Evolutionary conservation across 768 basidiomycete genomes (phyloP).

Genomic region (Boletus reticuloceps): DNA sequence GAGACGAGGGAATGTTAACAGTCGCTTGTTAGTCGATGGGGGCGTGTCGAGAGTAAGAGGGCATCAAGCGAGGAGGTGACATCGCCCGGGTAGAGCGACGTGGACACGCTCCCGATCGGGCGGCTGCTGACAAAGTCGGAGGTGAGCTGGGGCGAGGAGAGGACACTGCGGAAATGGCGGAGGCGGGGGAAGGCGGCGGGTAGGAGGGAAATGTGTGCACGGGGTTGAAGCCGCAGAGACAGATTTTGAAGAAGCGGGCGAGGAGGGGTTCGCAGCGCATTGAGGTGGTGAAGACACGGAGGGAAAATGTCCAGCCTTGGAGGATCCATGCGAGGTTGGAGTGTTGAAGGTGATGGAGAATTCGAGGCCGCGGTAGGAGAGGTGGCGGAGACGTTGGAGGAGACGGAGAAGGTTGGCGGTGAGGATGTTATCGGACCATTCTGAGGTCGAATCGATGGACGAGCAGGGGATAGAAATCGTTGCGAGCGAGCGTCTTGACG

Average conservation of each 20-base stretch:
- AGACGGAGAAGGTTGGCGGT: constrained; percentile 50
- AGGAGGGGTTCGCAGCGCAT: constrained; percentile 50
- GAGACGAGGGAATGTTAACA: constrained; percentile 87
- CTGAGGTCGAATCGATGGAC: constrained; percentile 49
- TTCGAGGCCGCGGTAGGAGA: constrained; percentile 49
- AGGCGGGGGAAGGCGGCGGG: constrained; percentile 47
- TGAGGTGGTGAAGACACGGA: constrained; percentile 52
- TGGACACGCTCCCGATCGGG: constrained; percentile 47
- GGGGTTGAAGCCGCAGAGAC: constrained; percentile 51
- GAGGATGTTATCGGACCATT: constrained; percentile 37
- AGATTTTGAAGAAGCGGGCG: constrained; percentile 52
- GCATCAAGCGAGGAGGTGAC: constrained; percentile 43
- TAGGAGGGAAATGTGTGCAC: constrained; percentile 34
- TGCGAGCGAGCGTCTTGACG: constrained; percentile 39
- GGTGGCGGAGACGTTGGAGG: constrained; percentile 38
- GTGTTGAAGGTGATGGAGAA: constrained; percentile 36
- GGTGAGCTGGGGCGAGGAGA: constrained; percentile 47
- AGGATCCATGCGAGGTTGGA: constrained; percentile 48
- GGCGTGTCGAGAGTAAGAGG: constrained; percentile 36
- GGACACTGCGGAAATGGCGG: constrained; percentile 50
- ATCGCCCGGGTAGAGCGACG: constrained; percentile 48
- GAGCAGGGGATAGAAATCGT: constrained; percentile 35
- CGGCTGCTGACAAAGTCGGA: constrained; percentile 44
- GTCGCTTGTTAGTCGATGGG: constrained; percentile 16
- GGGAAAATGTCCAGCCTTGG: constrained; percentile 39